Evolutionary conservation across 805 yeast species (phyloP), one percentile per base, ranked within the genome.

Genomic region (Debaryomyces prosopidis): DNA sequence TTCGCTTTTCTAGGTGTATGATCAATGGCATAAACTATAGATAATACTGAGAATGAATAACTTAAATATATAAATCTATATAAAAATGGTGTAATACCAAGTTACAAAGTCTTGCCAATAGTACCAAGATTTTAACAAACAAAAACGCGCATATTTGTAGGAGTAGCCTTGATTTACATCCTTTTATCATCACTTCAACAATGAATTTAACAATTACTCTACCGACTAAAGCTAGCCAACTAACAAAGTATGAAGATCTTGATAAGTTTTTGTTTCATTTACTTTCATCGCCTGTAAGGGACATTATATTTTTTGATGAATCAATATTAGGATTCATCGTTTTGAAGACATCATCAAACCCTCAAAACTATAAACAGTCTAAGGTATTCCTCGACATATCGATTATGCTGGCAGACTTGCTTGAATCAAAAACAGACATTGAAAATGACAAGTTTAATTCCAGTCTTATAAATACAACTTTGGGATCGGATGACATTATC

Each of bases 231-330:
- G 36, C 35, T 10, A 45, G 44, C 10, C 14, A 26, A 10, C 18
- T 44, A 11, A 7, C 16, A n/a, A 31, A 30, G 10, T n/a, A 18
- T 9, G 17, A 11, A 19, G 15, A 36, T 6, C 26, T 41, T 32
- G 42, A 20, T 11, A 35, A 37, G 27, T 32, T 40, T 27, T 33
- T 45, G 18, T 27, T 26, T 14, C 42, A 27, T 20, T 12, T 31
- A 9, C 33, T 38, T 15, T 15, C 40, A 1, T 23, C 20, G 5
- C 38, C 41, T 20, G 31, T 38, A 20, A 47, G 65, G 36, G 34
- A 31, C n/a, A 45, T 63, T 16, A 53, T 62, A 16, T 69, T 66
- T 43, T 65, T 60, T 46, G 71, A 67, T 42, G 74, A 69, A 43
- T 37, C 49, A 3, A 50, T 66, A 26, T 41, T 45, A 10, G 72